A percentile compares a stretch with the other conserved stretches of the same genome.
phyloP scores from a whole-genome alignment of 768 basidiomycete genomes.

The Tylopilus intermedius region DNA sequence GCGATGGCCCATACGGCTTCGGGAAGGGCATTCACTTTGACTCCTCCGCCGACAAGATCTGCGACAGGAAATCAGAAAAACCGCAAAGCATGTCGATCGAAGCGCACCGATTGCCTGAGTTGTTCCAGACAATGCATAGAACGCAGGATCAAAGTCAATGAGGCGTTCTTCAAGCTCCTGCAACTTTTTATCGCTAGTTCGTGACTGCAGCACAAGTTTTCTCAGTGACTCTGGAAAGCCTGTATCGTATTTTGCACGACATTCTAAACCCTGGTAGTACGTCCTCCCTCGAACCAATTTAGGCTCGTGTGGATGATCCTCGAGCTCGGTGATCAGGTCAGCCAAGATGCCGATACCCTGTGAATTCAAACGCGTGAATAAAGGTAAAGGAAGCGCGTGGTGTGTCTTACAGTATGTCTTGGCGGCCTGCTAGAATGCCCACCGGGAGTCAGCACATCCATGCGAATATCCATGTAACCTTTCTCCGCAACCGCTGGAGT shows the following conservation, averaged over 20 bases:
- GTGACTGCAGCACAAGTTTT: constrained; percentile 22
- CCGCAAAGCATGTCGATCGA: not conserved
- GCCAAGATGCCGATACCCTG: constrained; percentile 49
- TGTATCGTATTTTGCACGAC: constrained; percentile 37
- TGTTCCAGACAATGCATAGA: constrained; percentile 20
- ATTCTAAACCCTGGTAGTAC: constrained; percentile 34
- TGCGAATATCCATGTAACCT: constrained; percentile 39
- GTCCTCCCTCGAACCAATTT: constrained; percentile 24
- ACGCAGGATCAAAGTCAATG: constrained; percentile 18
- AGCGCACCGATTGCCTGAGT: constrained; percentile 27
- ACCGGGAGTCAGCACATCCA: constrained; percentile 43
- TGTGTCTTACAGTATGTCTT: constrained; percentile 41
- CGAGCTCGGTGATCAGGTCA: constrained; percentile 40
- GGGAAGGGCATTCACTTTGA: constrained; percentile 45
- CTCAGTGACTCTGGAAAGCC: constrained; percentile 25
- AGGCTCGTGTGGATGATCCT: constrained; percentile 39
- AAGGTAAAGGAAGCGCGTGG: not conserved
- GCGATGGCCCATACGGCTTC: constrained; percentile 36
- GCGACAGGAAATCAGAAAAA: constrained; percentile 25
- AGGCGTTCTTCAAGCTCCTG: constrained; percentile 15
- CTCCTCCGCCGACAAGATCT: constrained; percentile 40
- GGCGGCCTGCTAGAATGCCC: constrained; percentile 55
- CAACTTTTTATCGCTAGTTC: constrained; percentile 18
- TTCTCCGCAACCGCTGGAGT: constrained; percentile 35
- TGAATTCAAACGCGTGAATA: constrained; percentile 9